Percentiles rank a stretch among this genome's conserved stretches.
Evolutionary conservation across 1,284 basidiomycete genomes (phyloP).

Genomic region (Malassezia japonica): DNA sequence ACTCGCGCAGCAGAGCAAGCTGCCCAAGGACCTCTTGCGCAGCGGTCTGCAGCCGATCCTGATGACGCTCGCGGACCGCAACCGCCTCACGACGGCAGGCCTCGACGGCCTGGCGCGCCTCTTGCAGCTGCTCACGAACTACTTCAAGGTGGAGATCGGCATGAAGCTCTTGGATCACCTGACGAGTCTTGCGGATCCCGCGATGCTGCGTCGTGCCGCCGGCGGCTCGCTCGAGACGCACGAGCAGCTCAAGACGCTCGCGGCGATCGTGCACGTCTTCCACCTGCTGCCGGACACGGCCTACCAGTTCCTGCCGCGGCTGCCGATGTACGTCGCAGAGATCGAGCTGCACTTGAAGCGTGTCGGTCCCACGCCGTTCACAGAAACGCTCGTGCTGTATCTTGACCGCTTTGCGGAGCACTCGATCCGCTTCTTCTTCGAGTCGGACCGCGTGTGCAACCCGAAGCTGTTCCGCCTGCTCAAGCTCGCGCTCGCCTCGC

Average conservation of each 20-base stretch:
- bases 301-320: constrained; percentile 77
- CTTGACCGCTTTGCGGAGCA: constrained; percentile 81
- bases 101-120: constrained; percentile 87
- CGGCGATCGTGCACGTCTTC: constrained; percentile 90
- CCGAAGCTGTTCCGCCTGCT: constrained; percentile 36
- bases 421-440: constrained; percentile 72
- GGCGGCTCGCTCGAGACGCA: constrained; percentile 58
- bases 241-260: constrained; percentile 82
- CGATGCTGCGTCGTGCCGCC: constrained; percentile 34
- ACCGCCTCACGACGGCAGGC: constrained; percentile 84
- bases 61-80: constrained; percentile 95
- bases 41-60: constrained; percentile 89
- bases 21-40: constrained; percentile 92
- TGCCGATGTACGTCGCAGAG: constrained; percentile 80
- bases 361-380: constrained; percentile 81
- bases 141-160: constrained; percentile 99
- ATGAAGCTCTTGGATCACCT: constrained; percentile 86
- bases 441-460: constrained; percentile 58
- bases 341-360: constrained; percentile 86
- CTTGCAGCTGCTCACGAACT: constrained; percentile 87
- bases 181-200: constrained; percentile 34
- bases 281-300: constrained; percentile 78
- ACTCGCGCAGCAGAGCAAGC: constrained; percentile 70
- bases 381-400: constrained; percentile 81
- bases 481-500: constrained; percentile 33